Evolutionary conservation across 1,139 yeast genomes (phyloP).

Genomic region (Ashbya aceris): DNA sequence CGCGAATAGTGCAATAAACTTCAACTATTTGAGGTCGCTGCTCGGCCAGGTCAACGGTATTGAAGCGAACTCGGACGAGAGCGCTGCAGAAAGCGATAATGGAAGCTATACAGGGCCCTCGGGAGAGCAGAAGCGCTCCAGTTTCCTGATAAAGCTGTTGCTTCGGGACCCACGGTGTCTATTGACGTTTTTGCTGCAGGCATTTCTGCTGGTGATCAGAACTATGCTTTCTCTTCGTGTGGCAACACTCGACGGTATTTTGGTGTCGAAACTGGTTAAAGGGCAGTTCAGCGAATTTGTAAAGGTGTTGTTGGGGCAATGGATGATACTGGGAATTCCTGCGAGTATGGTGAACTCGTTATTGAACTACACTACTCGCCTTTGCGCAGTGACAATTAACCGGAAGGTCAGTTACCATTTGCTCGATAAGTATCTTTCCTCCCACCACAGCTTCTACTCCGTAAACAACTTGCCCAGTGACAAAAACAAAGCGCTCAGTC

Average conservation of each 20-base stretch:
- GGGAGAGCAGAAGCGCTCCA: constrained; percentile 4
- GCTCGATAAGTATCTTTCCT: constrained; percentile 37
- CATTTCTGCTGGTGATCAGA: constrained; percentile 53
- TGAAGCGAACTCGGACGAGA: constrained; percentile 6
- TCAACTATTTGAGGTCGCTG: not conserved
- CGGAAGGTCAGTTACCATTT: constrained; percentile 55
- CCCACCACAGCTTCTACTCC: constrained; percentile 26
- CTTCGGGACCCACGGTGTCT: constrained; percentile 25
- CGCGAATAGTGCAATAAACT: constrained; percentile 4
- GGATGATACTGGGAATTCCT: constrained; percentile 85
- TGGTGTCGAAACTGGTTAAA: constrained; percentile 75
- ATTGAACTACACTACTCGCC: constrained; percentile 61
- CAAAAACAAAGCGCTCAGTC: constrained; percentile 1
- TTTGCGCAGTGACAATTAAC: constrained; percentile 59
- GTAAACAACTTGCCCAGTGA: constrained; percentile 12
- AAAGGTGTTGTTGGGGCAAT: constrained; percentile 48
- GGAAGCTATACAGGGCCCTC: not conserved
- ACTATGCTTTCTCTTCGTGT: constrained; percentile 74
- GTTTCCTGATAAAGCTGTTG: constrained; percentile 22
- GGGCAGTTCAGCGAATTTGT: constrained; percentile 60
- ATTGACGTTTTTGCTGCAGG: constrained; percentile 42
- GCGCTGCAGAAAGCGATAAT: constrained; percentile 6
- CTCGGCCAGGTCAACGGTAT: constrained; percentile 2
- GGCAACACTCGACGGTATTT: constrained; percentile 77
- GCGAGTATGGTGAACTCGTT: constrained; percentile 74